These are phyloP conservation scores for Guadua angustifolia DNA, from an alignment of 176 grass and related monocot genomes.

Conservation along the genomic window DNA sequence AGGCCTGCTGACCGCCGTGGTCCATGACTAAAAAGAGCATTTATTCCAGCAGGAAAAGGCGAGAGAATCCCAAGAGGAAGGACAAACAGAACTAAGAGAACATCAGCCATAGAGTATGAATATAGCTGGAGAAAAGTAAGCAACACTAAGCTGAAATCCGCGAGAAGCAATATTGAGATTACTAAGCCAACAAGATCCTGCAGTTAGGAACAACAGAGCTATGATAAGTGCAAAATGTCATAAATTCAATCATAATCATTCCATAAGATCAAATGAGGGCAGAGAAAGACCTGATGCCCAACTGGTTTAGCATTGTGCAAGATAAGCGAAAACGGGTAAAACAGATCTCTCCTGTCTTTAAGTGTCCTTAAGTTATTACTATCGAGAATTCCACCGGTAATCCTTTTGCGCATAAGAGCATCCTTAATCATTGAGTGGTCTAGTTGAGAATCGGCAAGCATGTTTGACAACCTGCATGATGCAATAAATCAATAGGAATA, in stretches of 20 bases:
- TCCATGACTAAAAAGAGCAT: constrained; percentile 99
- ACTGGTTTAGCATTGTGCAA: constrained; percentile 95
- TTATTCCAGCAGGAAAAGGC: constrained; percentile 98
- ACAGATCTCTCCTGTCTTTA: constrained; percentile 84
- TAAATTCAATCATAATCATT: constrained; percentile 19
- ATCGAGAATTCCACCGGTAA: constrained; percentile 77
- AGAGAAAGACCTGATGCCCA: constrained; percentile 80
- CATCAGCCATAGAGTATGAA: constrained; percentile 87
- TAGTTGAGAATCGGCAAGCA: constrained; percentile 57
- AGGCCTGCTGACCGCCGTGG: constrained; percentile 92
- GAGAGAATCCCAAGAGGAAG: constrained; percentile 97
- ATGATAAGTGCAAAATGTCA: constrained; percentile 39
- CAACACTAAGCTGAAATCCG: constrained; percentile 96
- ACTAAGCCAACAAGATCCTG: constrained; percentile 99
- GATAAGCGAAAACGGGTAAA: constrained; percentile 94
- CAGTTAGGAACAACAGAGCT: constrained; percentile 46
- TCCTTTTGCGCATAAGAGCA: constrained; percentile 71
- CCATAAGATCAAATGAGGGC: constrained; percentile 12
- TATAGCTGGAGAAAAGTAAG: constrained; percentile 97
- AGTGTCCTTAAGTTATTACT: constrained; percentile 73
- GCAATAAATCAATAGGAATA: constrained; percentile 46
- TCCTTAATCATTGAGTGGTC: constrained; percentile 60
- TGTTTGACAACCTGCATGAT: constrained; percentile 53
- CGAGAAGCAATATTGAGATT: constrained; percentile 90
- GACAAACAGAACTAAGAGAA: constrained; percentile 96